These are phyloP conservation scores for Amylostereum chailletii DNA, from an alignment of 1,284 basidiomycete species.

Conservation along the genomic window DNA sequence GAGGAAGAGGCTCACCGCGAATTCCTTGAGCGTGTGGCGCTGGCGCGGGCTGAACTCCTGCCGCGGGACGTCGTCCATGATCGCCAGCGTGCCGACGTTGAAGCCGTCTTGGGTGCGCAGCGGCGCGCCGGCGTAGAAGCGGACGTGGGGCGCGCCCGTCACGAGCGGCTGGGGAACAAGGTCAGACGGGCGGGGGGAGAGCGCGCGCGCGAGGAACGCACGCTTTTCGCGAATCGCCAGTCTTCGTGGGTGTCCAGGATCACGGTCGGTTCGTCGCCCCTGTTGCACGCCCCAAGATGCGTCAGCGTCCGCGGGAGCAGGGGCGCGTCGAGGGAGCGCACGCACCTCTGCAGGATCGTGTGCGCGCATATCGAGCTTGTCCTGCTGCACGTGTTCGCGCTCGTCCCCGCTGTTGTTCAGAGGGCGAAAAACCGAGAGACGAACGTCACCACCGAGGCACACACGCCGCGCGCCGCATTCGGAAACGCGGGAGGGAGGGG, in stretches of 20 bases:
- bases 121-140: conserved; percentile 91
- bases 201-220: conserved; percentile 24
- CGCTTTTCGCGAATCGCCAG: conserved; percentile 84
- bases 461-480: too few relatives aligned
- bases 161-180: conserved; percentile 61
- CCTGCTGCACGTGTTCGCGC: conserved; percentile 44
- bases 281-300: conserved; percentile 18
- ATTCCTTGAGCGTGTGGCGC: conserved; percentile 89
- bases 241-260: conserved; percentile 74
- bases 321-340: conserved; percentile 8
- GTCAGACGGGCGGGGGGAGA: conserved; percentile 4
- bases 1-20: conserved; percentile 43
- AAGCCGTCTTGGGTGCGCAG: conserved; percentile 82
- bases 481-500: too few relatives aligned
- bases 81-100: conserved; percentile 83
- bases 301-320: too few relatives aligned
- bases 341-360: conserved; percentile 71
- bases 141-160: conserved; percentile 53
- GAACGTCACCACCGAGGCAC: too few relatives aligned
- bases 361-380: conserved; percentile 77
- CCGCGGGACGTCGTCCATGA: conserved; percentile 81
- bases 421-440: background rate
- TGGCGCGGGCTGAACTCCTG: conserved; percentile 84
- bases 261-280: conserved; percentile 83
- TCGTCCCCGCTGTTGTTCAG: conserved; percentile 48